These are phyloP conservation scores for Camellia lanceoleosa DNA, from an alignment of 148 eudicot species.

Conservation along the genomic window DNA sequence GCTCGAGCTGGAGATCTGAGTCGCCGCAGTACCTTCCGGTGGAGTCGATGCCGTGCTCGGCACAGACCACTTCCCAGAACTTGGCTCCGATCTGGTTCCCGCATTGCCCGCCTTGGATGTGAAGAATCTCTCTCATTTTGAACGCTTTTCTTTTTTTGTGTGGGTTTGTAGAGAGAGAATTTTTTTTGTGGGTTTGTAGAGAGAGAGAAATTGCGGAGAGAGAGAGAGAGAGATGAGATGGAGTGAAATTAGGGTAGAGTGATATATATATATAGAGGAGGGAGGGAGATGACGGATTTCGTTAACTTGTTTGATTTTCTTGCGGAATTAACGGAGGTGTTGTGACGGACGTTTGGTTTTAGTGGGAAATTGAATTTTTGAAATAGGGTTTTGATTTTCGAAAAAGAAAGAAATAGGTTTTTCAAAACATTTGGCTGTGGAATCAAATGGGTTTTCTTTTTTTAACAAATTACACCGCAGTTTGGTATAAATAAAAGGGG, in stretches of 20 bases:
- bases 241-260: not conserved
- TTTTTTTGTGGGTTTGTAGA: not conserved
- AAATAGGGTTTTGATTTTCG: slow-evolving; percentile 1
- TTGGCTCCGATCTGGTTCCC: slow-evolving; percentile 54
- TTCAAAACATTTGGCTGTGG: not conserved
- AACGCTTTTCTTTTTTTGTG: too few species aligned
- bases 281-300: slow-evolving; percentile 7
- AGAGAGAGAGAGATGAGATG: not conserved
- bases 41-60: slow-evolving; percentile 49
- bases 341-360: slow-evolving; percentile 12
- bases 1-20: slow-evolving; percentile 38
- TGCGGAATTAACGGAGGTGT: slow-evolving; percentile 1
- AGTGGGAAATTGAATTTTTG: slow-evolving; percentile 13
- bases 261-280: not conserved
- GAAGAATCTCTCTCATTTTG: slow-evolving; percentile 47
- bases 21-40: slow-evolving; percentile 41
- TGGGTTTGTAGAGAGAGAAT: not conserved
- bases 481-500: too few species aligned
- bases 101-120: slow-evolving; percentile 51
- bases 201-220: not conserved
- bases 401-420: too few species aligned
- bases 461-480: too few species aligned
- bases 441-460: too few species aligned
- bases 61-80: slow-evolving; percentile 53
- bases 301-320: not conserved